These are phyloP conservation scores for Talaromyces nanjingensis DNA, from an alignment of 495 filamentous ascomycete species.

Conservation along the genomic window DNA sequence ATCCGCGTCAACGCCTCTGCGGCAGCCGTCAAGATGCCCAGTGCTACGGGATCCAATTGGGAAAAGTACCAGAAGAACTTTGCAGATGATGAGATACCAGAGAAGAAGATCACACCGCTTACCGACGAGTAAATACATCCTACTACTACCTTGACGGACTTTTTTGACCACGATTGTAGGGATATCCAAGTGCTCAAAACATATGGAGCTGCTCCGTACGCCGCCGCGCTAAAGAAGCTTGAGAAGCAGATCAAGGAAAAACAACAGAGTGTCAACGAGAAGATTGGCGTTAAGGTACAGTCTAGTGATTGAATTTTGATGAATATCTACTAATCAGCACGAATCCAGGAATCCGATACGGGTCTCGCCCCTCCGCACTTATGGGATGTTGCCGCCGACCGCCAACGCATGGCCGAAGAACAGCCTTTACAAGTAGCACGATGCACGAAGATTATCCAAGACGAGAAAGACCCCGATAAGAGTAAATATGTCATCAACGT, in stretches of 20 bases:
- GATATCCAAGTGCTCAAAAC: constrained; percentile 99
- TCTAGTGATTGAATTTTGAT: too few species aligned
- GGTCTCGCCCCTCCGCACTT: constrained; percentile 96
- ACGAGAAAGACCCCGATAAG: constrained; percentile 95
- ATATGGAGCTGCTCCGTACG: constrained; percentile 95
- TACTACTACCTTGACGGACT: background rate
- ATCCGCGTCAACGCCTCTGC: background rate
- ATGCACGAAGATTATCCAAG: constrained; percentile 98
- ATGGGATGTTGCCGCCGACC: constrained; percentile 96
- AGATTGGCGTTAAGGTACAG: constrained; percentile 73
- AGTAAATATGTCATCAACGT: constrained; percentile 99
- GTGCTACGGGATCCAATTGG: constrained; percentile 88
- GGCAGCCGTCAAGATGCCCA: constrained; percentile 57
- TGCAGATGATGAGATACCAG: constrained; percentile 90
- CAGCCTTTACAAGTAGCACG: constrained; percentile 95
- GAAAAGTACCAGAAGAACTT: constrained; percentile 98
- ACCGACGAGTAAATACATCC: constrained; percentile 74
- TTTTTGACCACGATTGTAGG: constrained; percentile 42
- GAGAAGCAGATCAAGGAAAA: constrained; percentile 98
- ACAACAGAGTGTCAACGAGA: constrained; percentile 94
- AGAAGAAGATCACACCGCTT: constrained; percentile 98
- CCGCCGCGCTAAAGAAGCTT: constrained; percentile 82
- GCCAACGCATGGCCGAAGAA: constrained; percentile 96
- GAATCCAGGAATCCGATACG: constrained; percentile 84
- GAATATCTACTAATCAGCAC: constrained; percentile 16